Percentiles rank a stretch among this genome's conserved stretches.
Conservation (phyloP, 768 basidiomycete genomes). For the Leccinum rimulosum region DNA sequence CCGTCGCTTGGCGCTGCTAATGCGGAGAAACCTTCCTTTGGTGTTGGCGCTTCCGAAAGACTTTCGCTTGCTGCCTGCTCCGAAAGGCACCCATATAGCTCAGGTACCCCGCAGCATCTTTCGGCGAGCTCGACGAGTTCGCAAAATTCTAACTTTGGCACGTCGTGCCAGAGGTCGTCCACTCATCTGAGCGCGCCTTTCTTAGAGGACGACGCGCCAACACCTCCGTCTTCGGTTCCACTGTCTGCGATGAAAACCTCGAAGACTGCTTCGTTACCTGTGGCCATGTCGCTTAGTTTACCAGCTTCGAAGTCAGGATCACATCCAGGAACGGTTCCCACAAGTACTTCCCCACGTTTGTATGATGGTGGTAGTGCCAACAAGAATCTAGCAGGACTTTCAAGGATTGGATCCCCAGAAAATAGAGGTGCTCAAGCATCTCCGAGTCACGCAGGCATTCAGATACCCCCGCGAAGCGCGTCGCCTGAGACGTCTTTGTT, state of each 20-base stretch:
- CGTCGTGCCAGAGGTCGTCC: conserved; percentile 14
- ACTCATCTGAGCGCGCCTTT: conserved; percentile 4
- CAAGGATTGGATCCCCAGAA: conserved; percentile 21
- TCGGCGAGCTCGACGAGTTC: conserved; percentile 1
- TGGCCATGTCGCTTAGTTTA: conserved; percentile 15
- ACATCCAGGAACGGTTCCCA: conserved; percentile 7
- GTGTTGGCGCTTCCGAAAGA: conserved; percentile 16
- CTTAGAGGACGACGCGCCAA: conserved; percentile 18
- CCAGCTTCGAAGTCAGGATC: conserved; percentile 13
- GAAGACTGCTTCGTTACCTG: conserved; percentile 12
- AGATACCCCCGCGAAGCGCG: conserved; percentile 3
- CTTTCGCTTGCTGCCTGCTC: conserved; percentile 15
- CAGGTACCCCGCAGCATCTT: conserved; percentile 12
- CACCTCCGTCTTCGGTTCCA: conserved; percentile 8
- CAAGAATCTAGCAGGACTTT: conserved; percentile 11
- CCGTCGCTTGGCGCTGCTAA: conserved; percentile 17
- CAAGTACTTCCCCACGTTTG: conserved; percentile 11
- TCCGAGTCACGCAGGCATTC: conserved; percentile 4
- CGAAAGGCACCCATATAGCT: conserved; percentile 12
- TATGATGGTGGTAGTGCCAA: background rate
- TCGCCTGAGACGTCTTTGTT: conserved; percentile 8
- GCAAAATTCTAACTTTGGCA: conserved; percentile 5
- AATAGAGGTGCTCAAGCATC: conserved; percentile 7
- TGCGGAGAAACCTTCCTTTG: conserved; percentile 20
- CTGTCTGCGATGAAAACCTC: conserved; percentile 2